Evolutionary conservation across 2,329 filamentous ascomycete species (phyloP).

Genomic region (Penicillium corylophilum): DNA sequence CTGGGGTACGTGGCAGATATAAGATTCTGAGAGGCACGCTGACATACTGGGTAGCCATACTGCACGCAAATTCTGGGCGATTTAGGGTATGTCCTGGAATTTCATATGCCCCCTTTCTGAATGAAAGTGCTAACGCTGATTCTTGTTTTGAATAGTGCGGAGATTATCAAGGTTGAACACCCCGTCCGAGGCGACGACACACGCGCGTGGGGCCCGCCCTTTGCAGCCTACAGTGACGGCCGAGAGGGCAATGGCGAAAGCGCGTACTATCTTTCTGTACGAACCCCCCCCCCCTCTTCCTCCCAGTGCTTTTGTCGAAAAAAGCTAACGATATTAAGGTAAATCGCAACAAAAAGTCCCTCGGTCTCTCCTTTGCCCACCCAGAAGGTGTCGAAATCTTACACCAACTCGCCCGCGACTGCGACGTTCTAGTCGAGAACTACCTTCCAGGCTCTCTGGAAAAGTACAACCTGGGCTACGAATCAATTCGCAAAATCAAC

Average conservation of each 20-base stretch:
- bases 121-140: slow-evolving; percentile 68
- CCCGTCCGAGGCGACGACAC: slow-evolving; percentile 90
- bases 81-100: slow-evolving; percentile 44
- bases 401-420: slow-evolving; percentile 75
- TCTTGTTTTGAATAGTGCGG: slow-evolving; percentile 69
- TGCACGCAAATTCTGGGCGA: slow-evolving; percentile 96
- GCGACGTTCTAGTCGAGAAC: slow-evolving; percentile 93
- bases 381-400: slow-evolving; percentile 78
- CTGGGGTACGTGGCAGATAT: slow-evolving; percentile 65
- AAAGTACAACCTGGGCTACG: slow-evolving; percentile 88
- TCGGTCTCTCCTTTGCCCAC: slow-evolving; percentile 87
- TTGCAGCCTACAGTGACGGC: slow-evolving; percentile 69
- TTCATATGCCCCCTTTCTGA: background rate
- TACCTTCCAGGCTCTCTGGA: slow-evolving; percentile 85
- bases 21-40: slow-evolving; percentile 1
- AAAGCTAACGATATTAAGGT: slow-evolving; percentile 58
- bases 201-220: slow-evolving; percentile 92
- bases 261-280: slow-evolving; percentile 85
- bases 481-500: slow-evolving; percentile 74
- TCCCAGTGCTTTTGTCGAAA: too few species aligned
- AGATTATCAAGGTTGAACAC: slow-evolving; percentile 97
- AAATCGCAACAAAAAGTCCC: slow-evolving; percentile 94
- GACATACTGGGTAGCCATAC: slow-evolving; percentile 65
- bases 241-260: slow-evolving; percentile 74
- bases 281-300: slow-evolving; percentile 23